phyloP scores from a whole-genome alignment of 345 rosid species.

The Eucalyptus grandis region DNA sequence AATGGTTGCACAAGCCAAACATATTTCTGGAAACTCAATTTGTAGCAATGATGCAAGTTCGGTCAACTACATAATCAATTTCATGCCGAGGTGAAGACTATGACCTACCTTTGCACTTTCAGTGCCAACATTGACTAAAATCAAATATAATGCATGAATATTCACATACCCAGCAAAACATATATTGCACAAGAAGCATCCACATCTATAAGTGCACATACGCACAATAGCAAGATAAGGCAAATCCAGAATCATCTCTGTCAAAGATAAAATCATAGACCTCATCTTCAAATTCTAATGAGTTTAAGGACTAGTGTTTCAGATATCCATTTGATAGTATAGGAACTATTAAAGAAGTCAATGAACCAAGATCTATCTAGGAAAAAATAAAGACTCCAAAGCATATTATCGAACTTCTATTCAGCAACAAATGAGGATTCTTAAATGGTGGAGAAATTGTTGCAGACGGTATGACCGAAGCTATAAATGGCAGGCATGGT shows the following conservation, averaged over 20 bases:
- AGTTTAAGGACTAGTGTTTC: neutral
- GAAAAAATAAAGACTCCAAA: neutral
- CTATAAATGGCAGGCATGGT: neutral
- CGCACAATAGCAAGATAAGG: neutral
- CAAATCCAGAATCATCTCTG: neutral
- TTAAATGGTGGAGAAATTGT: neutral
- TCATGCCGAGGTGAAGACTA: neutral
- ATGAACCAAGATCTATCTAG: neutral
- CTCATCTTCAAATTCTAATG: neutral
- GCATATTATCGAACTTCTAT: neutral
- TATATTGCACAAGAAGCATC: neutral
- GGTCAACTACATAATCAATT: neutral
- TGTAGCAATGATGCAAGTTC: neutral
- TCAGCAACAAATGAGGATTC: neutral
- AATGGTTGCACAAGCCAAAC: neutral
- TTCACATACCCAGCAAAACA: neutral
- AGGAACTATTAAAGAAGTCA: neutral
- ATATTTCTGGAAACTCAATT: neutral
- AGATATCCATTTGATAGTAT: neutral
- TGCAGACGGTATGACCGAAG: neutral
- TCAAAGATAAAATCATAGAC: neutral
- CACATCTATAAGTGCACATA: neutral
- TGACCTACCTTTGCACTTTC: neutral
- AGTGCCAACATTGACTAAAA: neutral
- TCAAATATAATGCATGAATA: neutral